phyloP scores from a whole-genome alignment of 768 basidiomycete genomes.

The Daedaleopsis nitida region DNA sequence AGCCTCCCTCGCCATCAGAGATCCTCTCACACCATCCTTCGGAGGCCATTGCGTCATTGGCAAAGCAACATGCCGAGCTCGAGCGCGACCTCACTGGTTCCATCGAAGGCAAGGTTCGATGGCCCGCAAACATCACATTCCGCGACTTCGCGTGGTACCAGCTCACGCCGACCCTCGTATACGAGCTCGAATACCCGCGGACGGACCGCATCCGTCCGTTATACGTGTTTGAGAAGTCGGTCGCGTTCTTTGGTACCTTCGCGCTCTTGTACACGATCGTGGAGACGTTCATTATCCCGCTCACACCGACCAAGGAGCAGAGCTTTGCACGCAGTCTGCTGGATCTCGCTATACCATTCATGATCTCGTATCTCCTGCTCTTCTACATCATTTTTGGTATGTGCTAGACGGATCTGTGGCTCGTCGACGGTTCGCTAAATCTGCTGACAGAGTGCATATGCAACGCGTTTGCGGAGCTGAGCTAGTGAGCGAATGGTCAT shows the following conservation, averaged over 20 bases:
- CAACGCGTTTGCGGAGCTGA: constrained; percentile 92
- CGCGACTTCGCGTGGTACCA: constrained; percentile 85
- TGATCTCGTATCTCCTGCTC: constrained; percentile 86
- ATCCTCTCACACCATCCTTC: constrained; percentile 69
- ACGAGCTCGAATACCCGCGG: constrained; percentile 94
- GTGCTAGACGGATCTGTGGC: constrained; percentile 18
- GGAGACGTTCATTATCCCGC: constrained; percentile 91
- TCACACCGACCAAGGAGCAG: constrained; percentile 65
- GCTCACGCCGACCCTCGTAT: constrained; percentile 89
- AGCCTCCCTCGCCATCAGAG: constrained; percentile 32
- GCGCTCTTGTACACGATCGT: constrained; percentile 91
- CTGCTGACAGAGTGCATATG: constrained; percentile 82
- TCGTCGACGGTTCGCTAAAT: constrained; percentile 3
- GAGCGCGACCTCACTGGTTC: constrained; percentile 73
- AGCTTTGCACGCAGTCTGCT: constrained; percentile 77
- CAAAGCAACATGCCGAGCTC: constrained; percentile 75
- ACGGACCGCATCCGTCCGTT: constrained; percentile 81
- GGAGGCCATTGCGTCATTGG: constrained; percentile 62
- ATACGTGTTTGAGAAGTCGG: constrained; percentile 68
- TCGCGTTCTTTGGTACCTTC: constrained; percentile 96
- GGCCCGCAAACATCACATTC: constrained; percentile 84
- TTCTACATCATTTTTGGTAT: constrained; percentile 86
- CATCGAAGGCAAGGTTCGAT: constrained; percentile 68
- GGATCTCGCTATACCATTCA: constrained; percentile 90
- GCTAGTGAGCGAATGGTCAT: constrained; percentile 56